phyloP scores from a whole-genome alignment of 441 rosid genomes.

The Raphanus hybrid region DNA sequence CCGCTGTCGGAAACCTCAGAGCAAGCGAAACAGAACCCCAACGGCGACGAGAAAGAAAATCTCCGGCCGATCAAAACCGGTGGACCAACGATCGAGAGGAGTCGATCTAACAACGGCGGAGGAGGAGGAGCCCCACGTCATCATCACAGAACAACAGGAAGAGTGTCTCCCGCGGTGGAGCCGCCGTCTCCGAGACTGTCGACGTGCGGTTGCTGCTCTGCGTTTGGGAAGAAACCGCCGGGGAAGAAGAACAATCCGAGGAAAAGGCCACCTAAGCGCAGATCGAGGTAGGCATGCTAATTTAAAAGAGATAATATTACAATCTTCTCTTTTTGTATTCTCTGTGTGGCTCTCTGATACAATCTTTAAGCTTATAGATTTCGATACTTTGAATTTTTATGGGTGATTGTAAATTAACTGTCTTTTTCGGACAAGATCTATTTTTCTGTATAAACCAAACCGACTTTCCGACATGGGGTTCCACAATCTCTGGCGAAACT shows the following conservation, averaged over 20 bases:
- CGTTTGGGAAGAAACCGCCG: constrained; percentile 64
- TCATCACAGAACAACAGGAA: constrained; percentile 64
- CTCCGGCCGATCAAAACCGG: constrained; percentile 47
- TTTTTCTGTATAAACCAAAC: too few species aligned
- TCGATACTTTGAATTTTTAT: too few species aligned
- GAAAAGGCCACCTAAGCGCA: constrained; percentile 62
- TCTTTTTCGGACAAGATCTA: too few species aligned
- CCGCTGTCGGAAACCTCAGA: constrained; percentile 33
- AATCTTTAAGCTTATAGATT: too few species aligned
- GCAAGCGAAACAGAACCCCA: constrained; percentile 31
- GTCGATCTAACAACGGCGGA: constrained; percentile 57
- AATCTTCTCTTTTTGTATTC: too few species aligned
- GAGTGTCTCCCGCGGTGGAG: constrained; percentile 80
- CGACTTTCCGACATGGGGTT: too few species aligned
- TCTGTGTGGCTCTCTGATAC: too few species aligned
- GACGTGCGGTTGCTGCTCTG: constrained; percentile 82
- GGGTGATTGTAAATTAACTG: too few species aligned
- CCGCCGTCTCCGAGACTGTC: constrained; percentile 93
- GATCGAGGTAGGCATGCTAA: constrained; percentile 52
- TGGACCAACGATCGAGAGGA: constrained; percentile 58
- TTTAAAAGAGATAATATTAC: neutral
- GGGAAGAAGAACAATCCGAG: constrained; percentile 47
- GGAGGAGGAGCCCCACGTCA: constrained; percentile 62
- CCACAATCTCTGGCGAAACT: neutral
- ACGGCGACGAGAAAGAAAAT: constrained; percentile 45